Evolutionary conservation across 345 rosid species (phyloP).

Genomic region (Populus tremula): DNA sequence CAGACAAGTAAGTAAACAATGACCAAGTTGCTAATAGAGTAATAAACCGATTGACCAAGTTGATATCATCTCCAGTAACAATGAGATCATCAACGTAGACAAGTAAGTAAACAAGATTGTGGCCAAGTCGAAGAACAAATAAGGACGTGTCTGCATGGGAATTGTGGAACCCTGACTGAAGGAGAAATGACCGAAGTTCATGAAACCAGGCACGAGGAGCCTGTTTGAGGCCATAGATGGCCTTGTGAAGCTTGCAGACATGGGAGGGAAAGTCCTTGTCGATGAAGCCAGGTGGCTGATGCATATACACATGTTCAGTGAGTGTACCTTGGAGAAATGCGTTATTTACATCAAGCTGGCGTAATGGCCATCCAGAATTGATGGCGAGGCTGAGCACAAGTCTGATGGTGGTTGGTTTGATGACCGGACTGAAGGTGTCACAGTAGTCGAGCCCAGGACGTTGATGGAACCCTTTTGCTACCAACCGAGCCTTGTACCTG

Average conservation of each 20-base stretch:
- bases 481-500: background rate
- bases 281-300: background rate
- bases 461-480: background rate
- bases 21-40: fast-evolving
- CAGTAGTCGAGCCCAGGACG: background rate
- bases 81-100: background rate
- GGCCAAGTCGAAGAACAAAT: background rate
- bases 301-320: background rate
- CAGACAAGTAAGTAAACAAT: no score
- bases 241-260: background rate
- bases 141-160: background rate
- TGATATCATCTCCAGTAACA: no score
- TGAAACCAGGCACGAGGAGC: background rate
- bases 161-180: no score
- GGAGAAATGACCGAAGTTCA: background rate
- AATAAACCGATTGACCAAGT: no score
- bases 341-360: background rate
- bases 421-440: background rate
- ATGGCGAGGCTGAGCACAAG: background rate
- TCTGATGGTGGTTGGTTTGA: background rate
- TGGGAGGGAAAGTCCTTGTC: fast-evolving
- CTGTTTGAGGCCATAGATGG: background rate
- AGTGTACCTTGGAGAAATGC: background rate
- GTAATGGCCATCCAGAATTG: background rate
- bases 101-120: no score